A percentile compares a stretch with the other conserved stretches of the same genome.
Evolutionary conservation across 2,329 filamentous ascomycete genomes (phyloP).

Genomic region (Penicillium sp.): DNA sequence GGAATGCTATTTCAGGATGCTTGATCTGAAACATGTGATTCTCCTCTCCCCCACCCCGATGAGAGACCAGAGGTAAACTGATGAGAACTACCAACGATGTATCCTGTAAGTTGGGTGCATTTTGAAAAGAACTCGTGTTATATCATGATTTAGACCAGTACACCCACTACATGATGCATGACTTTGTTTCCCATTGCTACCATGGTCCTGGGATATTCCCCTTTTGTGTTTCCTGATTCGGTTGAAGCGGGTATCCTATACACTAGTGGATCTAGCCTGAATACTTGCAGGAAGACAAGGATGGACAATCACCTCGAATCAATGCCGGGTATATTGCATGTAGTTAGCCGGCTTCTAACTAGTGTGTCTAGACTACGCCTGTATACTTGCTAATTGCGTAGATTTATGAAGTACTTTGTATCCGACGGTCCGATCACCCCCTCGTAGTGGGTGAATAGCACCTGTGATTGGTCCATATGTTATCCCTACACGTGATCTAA

Average conservation of each 20-base stretch:
- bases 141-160: not conserved
- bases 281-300: not conserved
- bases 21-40: conserved; percentile 11
- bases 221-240: not conserved
- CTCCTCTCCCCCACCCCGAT: not conserved
- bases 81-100: not conserved
- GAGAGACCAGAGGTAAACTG: not conserved
- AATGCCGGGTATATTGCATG: not conserved
- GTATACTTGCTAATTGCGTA: not conserved
- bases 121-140: not conserved
- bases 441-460: not conserved
- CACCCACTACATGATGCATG: not conserved
- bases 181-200: not conserved
- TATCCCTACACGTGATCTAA: conserved; percentile 28
- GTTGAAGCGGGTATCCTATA: not conserved
- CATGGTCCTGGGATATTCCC: not conserved
- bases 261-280: conserved; percentile 3
- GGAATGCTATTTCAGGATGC: conserved; percentile 1
- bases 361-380: not conserved
- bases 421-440: conserved; percentile 6
- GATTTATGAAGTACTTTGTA: not conserved
- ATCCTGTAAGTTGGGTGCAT: not conserved
- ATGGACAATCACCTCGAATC: not conserved
- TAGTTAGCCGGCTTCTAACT: not conserved
- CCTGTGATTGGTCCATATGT: conserved; percentile 15